Evolutionary conservation across 148 eudicot species (phyloP).

Genomic region (Fagopyrum homotropicum): DNA sequence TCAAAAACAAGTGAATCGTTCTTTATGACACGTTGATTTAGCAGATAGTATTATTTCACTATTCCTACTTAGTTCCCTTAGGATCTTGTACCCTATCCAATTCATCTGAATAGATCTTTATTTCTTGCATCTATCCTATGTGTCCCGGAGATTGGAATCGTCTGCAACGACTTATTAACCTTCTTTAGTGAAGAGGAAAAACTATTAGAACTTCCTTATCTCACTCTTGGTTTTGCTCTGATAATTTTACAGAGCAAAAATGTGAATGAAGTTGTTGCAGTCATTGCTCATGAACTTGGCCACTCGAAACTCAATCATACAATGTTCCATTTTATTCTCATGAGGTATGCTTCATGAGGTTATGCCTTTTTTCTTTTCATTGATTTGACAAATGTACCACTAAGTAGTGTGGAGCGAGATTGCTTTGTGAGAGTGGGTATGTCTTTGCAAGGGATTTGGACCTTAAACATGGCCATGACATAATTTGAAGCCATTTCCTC

Average conservation of each 20-base stretch:
- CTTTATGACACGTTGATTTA: constrained; percentile 92
- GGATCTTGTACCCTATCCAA: background rate
- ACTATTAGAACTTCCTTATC: background rate
- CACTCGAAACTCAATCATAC: constrained; percentile 99
- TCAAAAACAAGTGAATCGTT: constrained; percentile 95
- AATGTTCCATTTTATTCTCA: constrained; percentile 84
- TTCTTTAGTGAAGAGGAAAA: background rate
- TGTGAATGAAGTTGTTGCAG: constrained; percentile 94
- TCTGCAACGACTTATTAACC: background rate
- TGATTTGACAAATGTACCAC: background rate
- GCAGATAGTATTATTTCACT: constrained; percentile 42
- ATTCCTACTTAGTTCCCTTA: background rate
- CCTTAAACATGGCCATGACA: background rate
- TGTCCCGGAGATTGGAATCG: background rate
- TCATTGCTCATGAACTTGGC: constrained; percentile 97
- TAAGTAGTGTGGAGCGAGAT: background rate
- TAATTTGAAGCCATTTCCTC: background rate
- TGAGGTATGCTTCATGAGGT: constrained; percentile 49
- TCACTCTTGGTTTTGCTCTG: background rate
- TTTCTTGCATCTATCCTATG: background rate
- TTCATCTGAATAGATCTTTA: background rate
- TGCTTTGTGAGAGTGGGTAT: background rate
- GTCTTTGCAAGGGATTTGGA: background rate
- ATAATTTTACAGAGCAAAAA: constrained; percentile 54
- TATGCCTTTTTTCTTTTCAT: background rate